These are phyloP conservation scores for Kuraishia floccosa DNA, from an alignment of 805 yeast species.

Conservation along the genomic window DNA sequence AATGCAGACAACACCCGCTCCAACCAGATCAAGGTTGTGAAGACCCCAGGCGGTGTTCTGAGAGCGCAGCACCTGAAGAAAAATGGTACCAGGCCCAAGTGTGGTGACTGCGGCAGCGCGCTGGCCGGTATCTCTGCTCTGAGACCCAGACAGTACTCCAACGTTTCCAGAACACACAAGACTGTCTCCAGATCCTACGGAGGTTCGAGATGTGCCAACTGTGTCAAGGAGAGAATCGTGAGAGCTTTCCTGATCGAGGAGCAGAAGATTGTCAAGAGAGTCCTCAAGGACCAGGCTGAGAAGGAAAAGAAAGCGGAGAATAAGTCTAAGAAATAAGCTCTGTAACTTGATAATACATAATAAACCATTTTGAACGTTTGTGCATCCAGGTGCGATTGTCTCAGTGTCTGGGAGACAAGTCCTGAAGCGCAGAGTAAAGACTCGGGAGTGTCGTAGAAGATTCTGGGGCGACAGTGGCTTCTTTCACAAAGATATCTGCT, in stretches of 20 bases:
- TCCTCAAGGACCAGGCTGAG: constrained; percentile 91
- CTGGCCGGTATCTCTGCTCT: constrained; percentile 71
- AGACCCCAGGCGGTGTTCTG: constrained; percentile 99
- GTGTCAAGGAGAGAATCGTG: constrained; percentile 98
- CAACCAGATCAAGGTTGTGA: constrained; percentile 98
- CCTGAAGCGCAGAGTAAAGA: too few species aligned
- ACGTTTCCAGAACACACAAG: constrained; percentile 91
- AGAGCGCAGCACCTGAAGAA: constrained; percentile 97
- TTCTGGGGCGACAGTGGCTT: too few species aligned
- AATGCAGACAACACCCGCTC: constrained; percentile 94
- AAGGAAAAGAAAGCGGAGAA: constrained; percentile 63
- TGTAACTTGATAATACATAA: too few species aligned
- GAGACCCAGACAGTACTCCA: constrained; percentile 98
- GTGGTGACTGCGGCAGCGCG: constrained; percentile 77
- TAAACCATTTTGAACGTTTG: too few species aligned
- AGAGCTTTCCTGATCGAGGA: constrained; percentile 99
- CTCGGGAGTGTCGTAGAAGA: too few species aligned
- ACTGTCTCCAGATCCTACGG: constrained; percentile 99
- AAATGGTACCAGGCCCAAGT: constrained; percentile 75
- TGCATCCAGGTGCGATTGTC: too few species aligned
- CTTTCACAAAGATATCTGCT: too few species aligned
- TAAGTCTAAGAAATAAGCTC: constrained; percentile 15
- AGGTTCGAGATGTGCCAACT: constrained; percentile 97
- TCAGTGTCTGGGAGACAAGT: too few species aligned
- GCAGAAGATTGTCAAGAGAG: constrained; percentile 99